Evolutionary conservation across 208 protist genomes (phyloP).

Genomic region (Naegleria gruberi): DNA sequence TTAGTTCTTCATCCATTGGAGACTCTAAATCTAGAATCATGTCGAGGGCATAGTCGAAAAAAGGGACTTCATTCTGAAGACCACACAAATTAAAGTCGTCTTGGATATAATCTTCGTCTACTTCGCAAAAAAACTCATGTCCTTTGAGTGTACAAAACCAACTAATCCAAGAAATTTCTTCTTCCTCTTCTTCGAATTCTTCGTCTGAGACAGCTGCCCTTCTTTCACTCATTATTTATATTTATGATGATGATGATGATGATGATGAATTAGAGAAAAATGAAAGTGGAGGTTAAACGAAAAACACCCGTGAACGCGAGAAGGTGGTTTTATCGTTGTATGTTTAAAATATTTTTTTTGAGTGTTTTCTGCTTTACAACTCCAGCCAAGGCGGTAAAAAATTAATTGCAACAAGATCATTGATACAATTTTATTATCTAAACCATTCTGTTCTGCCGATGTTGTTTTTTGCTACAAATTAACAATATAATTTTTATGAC

Average conservation of each 20-base stretch:
- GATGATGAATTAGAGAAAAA: neutral
- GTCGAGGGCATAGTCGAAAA: slow-evolving; percentile 95
- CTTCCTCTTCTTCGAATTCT: slow-evolving; percentile 65
- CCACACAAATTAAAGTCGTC: slow-evolving; percentile 98
- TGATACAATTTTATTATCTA: too few species aligned
- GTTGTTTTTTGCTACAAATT: too few species aligned
- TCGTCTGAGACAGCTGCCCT: slow-evolving; percentile 6
- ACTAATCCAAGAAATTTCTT: slow-evolving; percentile 84
- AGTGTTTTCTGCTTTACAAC: too few species aligned
- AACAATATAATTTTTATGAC: too few species aligned
- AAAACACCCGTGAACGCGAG: too few species aligned
- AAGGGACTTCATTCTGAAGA: slow-evolving; percentile 79
- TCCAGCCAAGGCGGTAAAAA: too few species aligned
- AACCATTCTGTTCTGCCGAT: too few species aligned
- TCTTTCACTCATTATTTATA: neutral
- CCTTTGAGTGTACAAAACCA: slow-evolving; percentile 95
- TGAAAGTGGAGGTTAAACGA: too few species aligned
- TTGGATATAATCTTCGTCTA: slow-evolving; percentile 90
- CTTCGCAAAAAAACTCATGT: slow-evolving; percentile 95
- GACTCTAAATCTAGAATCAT: slow-evolving; percentile 91
- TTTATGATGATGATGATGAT: too few species aligned
- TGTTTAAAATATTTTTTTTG: too few species aligned
- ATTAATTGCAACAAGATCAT: too few species aligned
- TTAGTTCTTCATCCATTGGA: slow-evolving; percentile 74
- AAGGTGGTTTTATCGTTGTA: too few species aligned